Percentiles rank a stretch among this genome's conserved stretches.
These are phyloP conservation scores for Clonostachys rosea DNA, from an alignment of 2,329 filamentous ascomycete species.

Conservation along the genomic window DNA sequence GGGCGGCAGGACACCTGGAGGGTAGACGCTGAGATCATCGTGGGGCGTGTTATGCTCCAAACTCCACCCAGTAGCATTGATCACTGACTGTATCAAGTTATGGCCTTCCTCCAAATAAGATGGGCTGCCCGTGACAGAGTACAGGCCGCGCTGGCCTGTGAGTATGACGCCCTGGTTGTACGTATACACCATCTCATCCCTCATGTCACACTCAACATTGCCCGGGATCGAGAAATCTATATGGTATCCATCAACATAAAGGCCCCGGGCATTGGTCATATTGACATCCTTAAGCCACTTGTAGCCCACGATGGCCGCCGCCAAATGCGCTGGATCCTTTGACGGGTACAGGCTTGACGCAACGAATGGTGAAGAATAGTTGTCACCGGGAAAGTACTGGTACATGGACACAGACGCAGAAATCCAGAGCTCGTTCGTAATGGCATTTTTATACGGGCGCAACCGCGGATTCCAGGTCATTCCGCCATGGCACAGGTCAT, in stretches of 20 bases:
- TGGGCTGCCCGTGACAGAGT: slow-evolving; percentile 68
- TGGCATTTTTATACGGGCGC: slow-evolving; percentile 88
- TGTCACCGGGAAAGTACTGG: slow-evolving; percentile 78
- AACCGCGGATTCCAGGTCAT: slow-evolving; percentile 87
- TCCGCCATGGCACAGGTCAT: slow-evolving; percentile 73
- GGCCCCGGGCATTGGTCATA: slow-evolving; percentile 72
- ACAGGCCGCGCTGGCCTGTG: slow-evolving; percentile 75
- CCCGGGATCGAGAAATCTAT: slow-evolving; percentile 58
- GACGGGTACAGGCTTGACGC: slow-evolving; percentile 13
- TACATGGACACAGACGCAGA: slow-evolving; percentile 87
- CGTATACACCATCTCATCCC: slow-evolving; percentile 88
- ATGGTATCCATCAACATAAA: slow-evolving; percentile 88
- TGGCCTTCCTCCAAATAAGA: slow-evolving; percentile 77
- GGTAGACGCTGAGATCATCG: slow-evolving; percentile 28
- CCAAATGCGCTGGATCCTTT: slow-evolving; percentile 61
- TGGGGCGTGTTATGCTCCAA: slow-evolving; percentile 32
- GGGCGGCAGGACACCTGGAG: slow-evolving; percentile 31
- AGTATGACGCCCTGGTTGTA: slow-evolving; percentile 94
- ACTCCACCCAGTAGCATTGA: slow-evolving; percentile 74
- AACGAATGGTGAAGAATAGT: slow-evolving; percentile 56
- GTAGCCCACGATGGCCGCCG: slow-evolving; percentile 73
- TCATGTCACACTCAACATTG: slow-evolving; percentile 70
- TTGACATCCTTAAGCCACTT: slow-evolving; percentile 73
- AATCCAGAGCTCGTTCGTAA: slow-evolving; percentile 90
- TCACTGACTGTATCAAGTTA: slow-evolving; percentile 66